phyloP scores from a whole-genome alignment of 257 asterid genomes.

The Ligustrum vulgare region DNA sequence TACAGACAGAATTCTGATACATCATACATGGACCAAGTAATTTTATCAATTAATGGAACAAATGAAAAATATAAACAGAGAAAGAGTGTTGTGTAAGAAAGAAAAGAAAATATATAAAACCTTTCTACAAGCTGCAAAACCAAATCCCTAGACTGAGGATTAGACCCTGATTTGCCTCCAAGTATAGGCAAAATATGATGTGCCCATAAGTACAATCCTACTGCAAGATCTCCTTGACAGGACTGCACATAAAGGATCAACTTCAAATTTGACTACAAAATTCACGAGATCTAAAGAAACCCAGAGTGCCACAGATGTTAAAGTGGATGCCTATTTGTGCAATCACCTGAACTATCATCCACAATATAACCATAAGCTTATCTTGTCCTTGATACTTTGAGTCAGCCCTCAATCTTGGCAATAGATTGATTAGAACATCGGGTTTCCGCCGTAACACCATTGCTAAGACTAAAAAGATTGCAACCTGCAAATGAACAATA shows the following conservation, averaged over 20 bases:
- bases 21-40: slow-evolving; percentile 28
- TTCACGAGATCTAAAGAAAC: slow-evolving; percentile 11
- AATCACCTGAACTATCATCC: slow-evolving; percentile 80
- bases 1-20: slow-evolving; percentile 56
- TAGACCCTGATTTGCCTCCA: slow-evolving; percentile 75
- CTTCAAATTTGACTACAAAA: slow-evolving; percentile 22
- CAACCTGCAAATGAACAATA: slow-evolving; percentile 53
- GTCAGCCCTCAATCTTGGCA: slow-evolving; percentile 58
- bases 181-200: slow-evolving; percentile 66
- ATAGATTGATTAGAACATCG: slow-evolving; percentile 49
- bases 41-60: neutral
- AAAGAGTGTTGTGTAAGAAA: neutral
- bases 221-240: slow-evolving; percentile 71
- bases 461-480: slow-evolving; percentile 61
- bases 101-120: slow-evolving; percentile 30
- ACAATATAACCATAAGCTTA: slow-evolving; percentile 57
- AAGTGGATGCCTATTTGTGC: neutral
- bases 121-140: slow-evolving; percentile 83
- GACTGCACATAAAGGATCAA: slow-evolving; percentile 44
- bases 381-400: slow-evolving; percentile 80
- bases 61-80: slow-evolving; percentile 4
- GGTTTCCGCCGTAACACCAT: slow-evolving; percentile 82
- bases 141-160: slow-evolving; percentile 71
- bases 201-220: slow-evolving; percentile 74
- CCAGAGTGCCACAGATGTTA: slow-evolving; percentile 1